These are phyloP conservation scores for Erysimum cheiranthoides DNA, from an alignment of 345 rosid species.

Conservation along the genomic window DNA sequence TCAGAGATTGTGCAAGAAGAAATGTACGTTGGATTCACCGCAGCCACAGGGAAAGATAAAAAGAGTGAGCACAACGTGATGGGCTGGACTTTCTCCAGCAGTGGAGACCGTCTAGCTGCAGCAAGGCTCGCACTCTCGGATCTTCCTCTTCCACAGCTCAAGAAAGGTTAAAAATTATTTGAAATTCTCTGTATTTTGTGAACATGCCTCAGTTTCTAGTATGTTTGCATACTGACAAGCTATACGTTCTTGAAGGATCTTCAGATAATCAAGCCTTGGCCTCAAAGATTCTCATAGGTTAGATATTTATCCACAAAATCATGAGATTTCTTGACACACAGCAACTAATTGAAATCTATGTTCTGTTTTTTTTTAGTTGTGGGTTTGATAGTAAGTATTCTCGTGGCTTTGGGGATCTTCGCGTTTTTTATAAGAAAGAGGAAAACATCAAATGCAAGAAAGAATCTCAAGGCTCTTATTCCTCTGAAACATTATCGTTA, in stretches of 20 bases:
- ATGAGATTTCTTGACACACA: neutral
- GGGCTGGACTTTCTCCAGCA: neutral
- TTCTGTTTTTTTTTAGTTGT: neutral
- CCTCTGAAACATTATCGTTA: neutral
- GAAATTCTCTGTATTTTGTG: neutral
- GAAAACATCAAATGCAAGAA: neutral
- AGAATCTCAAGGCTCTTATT: neutral
- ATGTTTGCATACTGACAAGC: neutral
- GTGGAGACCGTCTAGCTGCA: neutral
- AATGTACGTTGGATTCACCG: conserved; percentile 2
- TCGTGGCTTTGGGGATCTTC: neutral
- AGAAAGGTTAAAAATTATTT: neutral
- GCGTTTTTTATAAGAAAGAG: neutral
- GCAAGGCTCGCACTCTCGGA: neutral
- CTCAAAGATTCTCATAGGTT: neutral
- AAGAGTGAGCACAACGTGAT: neutral
- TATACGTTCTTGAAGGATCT: neutral
- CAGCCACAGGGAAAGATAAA: neutral
- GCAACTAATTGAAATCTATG: neutral
- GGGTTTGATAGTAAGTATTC: neutral
- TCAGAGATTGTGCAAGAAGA: conserved; percentile 2
- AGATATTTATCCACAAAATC: neutral
- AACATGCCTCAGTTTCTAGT: neutral
- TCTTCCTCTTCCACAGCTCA: neutral
- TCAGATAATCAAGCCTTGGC: neutral